Conservation (phyloP, 805 yeast species). For the Sungouiozyma ichnusensis region DNA sequence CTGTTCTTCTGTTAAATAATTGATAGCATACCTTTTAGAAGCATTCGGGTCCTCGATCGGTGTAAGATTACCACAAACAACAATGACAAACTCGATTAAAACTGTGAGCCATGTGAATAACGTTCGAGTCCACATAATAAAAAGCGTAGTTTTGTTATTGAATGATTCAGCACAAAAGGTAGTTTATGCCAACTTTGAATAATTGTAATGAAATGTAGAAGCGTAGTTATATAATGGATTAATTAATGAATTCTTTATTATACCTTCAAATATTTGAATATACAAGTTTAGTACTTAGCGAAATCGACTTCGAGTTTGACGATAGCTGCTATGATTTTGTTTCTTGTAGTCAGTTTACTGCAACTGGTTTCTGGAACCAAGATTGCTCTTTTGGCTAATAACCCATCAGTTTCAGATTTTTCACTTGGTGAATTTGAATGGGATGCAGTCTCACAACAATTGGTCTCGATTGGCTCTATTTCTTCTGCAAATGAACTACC, state of each 20-base stretch:
- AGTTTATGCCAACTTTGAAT: too few relatives aligned
- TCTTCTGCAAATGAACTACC: background rate
- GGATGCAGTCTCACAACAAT: background rate
- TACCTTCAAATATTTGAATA: too few relatives aligned
- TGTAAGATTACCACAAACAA: constrained; percentile 7
- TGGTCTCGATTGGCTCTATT: background rate
- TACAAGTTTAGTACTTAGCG: too few relatives aligned
- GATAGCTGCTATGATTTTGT: too few relatives aligned
- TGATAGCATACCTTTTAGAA: constrained; percentile 11
- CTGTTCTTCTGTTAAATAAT: constrained; percentile 10
- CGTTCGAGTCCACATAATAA: background rate
- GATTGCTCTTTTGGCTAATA: background rate
- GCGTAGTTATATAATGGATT: background rate
- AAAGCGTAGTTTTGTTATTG: too few relatives aligned
- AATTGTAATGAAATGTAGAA: too few relatives aligned
- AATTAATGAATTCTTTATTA: background rate
- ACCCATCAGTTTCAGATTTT: background rate
- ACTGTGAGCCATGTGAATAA: background rate
- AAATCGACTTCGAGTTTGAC: too few relatives aligned
- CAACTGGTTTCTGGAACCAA: background rate
- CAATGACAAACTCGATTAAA: background rate
- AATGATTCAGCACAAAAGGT: too few relatives aligned
- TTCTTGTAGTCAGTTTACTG: background rate
- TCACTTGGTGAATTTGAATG: background rate
- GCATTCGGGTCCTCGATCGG: constrained; percentile 17